Evolutionary conservation across 345 rosid genomes (phyloP), one percentile per base, ranked within the genome.

Genomic region (Syzygium aqueum): DNA sequence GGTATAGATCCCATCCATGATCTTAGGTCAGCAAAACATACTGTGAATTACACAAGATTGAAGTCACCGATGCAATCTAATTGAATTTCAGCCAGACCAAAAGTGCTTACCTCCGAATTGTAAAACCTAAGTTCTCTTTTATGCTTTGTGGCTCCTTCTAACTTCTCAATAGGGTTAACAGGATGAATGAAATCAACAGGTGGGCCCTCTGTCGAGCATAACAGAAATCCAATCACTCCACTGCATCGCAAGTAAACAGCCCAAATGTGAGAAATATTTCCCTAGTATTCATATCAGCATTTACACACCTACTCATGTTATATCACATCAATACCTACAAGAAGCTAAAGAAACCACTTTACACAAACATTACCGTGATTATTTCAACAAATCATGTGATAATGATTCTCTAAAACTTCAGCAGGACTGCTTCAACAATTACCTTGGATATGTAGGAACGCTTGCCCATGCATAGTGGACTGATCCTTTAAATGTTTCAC

Each of bases 381-480:
- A 56, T 56, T 16, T 5, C 49, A 73, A 37, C 49, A 73, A 73
- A 37, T 73, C 21, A 33, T 73, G 59, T 25, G 33, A 84, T 17
- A 10, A 52, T 61, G 54, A 51, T n/a, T 27, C 49, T 73, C 19
- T 19, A 82, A 57, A 27, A 85, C 53, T 19, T 51, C 21, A 52
- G 73, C 8, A 78, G 22, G 52, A 19, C 53, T 28, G 23, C 53
- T 37, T 22, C 40, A 28, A 37, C 28, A 73, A 53, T 88, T 88
- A 96, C 99, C 99, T 97, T 88, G 99, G 99, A 93, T 95, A 97
- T 59, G 99, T 95, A 27, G 99, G 99, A 88, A 97, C 98, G 89
- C 95, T 96, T 77, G 99, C 89, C 99, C 99, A 97, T 16, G 99
- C 99, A 91, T 97, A 97, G 46, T 92, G 95, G 50, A 97, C 97